Evolutionary conservation across 768 basidiomycete genomes (phyloP).

Genomic region (Lactarius indigo): DNA sequence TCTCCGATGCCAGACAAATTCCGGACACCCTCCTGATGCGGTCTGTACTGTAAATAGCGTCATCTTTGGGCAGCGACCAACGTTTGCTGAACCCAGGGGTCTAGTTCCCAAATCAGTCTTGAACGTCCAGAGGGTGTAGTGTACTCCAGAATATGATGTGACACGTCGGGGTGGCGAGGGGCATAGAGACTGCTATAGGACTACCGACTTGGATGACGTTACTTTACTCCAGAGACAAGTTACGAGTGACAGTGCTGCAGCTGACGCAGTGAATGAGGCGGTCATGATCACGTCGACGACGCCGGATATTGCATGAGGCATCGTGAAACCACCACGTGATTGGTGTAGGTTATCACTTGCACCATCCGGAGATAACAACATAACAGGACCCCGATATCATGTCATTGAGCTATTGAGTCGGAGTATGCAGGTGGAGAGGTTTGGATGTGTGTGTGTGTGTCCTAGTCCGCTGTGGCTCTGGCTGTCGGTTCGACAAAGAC

Average conservation of each 20-base stretch:
- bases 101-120: neutral
- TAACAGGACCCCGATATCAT: neutral
- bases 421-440: neutral
- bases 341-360: neutral
- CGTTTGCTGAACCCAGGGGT: no score
- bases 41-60: neutral
- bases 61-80: neutral
- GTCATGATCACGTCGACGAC: neutral
- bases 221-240: no score
- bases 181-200: neutral
- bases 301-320: neutral
- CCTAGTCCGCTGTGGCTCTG: neutral
- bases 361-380: neutral
- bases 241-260: neutral
- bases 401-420: neutral
- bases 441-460: neutral
- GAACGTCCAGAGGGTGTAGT: neutral
- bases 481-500: no score
- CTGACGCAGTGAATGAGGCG: neutral
- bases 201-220: no score
- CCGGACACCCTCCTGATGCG: neutral
- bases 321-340: neutral
- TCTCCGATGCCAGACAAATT: neutral
- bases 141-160: neutral
- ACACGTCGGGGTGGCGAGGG: neutral